Evolutionary conservation across 2,329 filamentous ascomycete species (phyloP), one percentile per base, ranked within the genome.

Genomic region (Botrytis pseudocinerea): DNA sequence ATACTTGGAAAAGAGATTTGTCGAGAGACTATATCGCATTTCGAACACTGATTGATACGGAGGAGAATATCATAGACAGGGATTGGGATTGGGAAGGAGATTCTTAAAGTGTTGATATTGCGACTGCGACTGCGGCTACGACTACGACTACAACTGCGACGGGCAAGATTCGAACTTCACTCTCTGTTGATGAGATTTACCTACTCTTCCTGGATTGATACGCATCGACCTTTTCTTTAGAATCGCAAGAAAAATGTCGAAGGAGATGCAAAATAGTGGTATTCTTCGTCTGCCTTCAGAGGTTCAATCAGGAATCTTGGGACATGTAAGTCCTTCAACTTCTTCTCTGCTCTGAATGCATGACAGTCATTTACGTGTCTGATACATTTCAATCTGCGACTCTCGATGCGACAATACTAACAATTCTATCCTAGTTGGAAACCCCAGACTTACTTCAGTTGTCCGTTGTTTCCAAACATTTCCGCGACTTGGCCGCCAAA

Each of bases 401-500:
- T 18, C n/a, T 57, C 25, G 14, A 64, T 51, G 32, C 42, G 59
- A 20, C 20, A 28, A 66, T 54, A 14, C 46, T 71, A 57, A 71
- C 20, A 38, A 9, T 42, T 57, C 60, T 70, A 62, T 61, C 72
- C 51, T 66, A 89, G 87, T 87, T 86, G 78, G 82, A 83, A 25
- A 83, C 85, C 74, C 79, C 80, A 75, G 87, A 90, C 74, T 84
- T 89, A 69, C 86, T 90, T 72, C 87, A 85, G 74, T 83, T 91
- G 69, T 85, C 88, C 22, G 85, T 90, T 48, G 88, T 90, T 73
- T 90, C 86, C 62, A 86, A 82, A 73, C 85, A 86, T 73, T 89
- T 90, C 77, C 86, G 86, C 76, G 84, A 88, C 54, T 82, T 91
- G 42, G 88, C 88, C 64, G 86, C 89, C 63, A 82, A 86, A 59